These are phyloP conservation scores for Paramyrothecium roridum DNA, from an alignment of 2,329 filamentous ascomycete genomes.

Conservation along the genomic window DNA sequence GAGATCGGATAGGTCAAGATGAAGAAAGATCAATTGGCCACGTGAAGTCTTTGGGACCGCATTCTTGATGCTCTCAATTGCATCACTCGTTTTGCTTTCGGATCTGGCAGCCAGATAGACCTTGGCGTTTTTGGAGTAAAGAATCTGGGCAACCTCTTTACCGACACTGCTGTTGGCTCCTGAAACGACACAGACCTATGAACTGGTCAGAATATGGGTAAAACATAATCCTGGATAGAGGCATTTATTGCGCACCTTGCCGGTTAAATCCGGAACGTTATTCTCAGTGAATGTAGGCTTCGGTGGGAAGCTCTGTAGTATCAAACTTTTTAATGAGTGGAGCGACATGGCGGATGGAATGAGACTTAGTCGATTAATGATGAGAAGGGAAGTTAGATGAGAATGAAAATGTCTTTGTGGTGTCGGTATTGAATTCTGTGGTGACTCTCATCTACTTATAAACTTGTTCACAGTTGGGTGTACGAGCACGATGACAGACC, in stretches of 20 bases:
- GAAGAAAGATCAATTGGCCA: conserved; percentile 26
- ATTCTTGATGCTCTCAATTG: conserved; percentile 39
- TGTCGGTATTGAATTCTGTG: too few species aligned
- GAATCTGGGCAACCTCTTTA: conserved; percentile 45
- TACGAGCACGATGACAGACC: too few species aligned
- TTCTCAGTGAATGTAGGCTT: conserved; percentile 31
- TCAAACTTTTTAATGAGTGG: background rate
- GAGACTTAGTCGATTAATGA: too few species aligned
- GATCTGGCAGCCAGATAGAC: conserved; percentile 52
- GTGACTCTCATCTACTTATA: too few species aligned
- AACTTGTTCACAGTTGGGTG: too few species aligned
- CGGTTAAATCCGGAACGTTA: conserved; percentile 58
- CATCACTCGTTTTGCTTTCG: conserved; percentile 33
- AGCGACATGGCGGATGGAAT: too few species aligned
- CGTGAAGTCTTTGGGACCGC: conserved; percentile 23
- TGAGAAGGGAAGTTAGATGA: too few species aligned
- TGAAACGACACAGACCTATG: conserved; percentile 48
- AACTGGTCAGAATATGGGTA: background rate
- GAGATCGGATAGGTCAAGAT: conserved; percentile 29
- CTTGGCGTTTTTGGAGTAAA: conserved; percentile 51
- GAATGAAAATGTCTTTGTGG: too few species aligned
- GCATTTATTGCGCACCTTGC: conserved; percentile 44
- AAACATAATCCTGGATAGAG: background rate
- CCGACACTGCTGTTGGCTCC: conserved; percentile 39
- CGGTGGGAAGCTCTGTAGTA: conserved; percentile 10